Base-by-base conservation (phyloP, 805 yeast species). In the Yueomyces sp. region DNA sequence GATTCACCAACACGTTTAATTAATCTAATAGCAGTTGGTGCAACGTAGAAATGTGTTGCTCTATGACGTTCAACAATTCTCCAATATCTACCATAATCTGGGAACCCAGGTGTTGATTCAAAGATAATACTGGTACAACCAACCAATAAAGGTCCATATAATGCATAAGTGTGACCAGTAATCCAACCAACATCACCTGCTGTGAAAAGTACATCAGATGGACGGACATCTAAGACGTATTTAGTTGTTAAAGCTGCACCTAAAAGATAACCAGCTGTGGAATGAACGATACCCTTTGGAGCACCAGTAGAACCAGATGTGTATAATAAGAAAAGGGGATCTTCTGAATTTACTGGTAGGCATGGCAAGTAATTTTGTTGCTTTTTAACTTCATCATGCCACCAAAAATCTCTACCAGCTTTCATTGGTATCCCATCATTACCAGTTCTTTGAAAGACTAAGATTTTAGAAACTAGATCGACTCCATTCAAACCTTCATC, bases 161-260 rank as follows among this genome's bases (percentile, higher is more conserved):
- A 75, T 26, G 78, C 87, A 55, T 84, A 84, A 8, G 92, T 73
- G 65, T 84, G 94, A 46, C 94, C 94, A 5, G 94, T 84, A 56
- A 84, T 81, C 94, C 94, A 84, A 56, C 94, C 94, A 43, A 84
- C 81, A 65, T 84, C 94, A 59, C 92, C 94, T 31, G 94, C 92
- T 19, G 92, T 83, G 71, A 84, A 84, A 45, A 84, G 69, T 11
- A 77, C 68, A 59, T 84, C 94, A 46, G 80, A 79, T 38, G 74
- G 72, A 55, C 83, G 87, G 37, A 81, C 70, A 62, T 84, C 94
- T 62, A 84, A 84, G 39, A 77, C 74, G 56, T 84, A 84, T 56
- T 78, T 78, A 54, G 86, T 79, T 40, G 90, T 76, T 57, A 83
- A 51, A 45, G 79, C 68, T 26, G 92, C 87, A 47, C 84, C 82